Base-by-base conservation (phyloP, 2,329 filamentous ascomycete genomes). In the Hymenoscyphus repandus region DNA sequence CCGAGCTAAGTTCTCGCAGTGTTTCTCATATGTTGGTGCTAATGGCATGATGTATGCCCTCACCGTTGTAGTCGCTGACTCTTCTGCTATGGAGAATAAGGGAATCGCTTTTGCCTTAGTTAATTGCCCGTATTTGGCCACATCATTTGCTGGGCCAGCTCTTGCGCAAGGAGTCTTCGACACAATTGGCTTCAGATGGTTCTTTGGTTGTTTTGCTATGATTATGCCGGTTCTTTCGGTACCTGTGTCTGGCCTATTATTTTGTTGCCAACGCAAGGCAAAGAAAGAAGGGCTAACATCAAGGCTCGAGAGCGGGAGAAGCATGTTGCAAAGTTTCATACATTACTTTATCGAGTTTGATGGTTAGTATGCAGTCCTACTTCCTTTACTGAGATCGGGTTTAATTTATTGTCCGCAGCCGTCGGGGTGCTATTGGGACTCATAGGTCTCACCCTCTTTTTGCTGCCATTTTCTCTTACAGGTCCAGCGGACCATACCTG, bases 401-500 rank as follows among this genome's bases (percentile, higher is more conserved):
- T 12, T 32, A 39, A 12, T 22, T 42, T 15, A 40, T 17, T 39
- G 22, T 55, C 2, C 43, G 6, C 18, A 63, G 70, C 80, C 1
- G 49, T 80, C 15, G 84, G 85, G 13, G 71, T 85, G 20, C 49
- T 86, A n/a, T 69, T 87, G 2, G 73, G 86, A 52, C 74, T 77
- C 7, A 71, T 69, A 1, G 84, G 82, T 1, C 77, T 86, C 58
- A 73, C 78, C 0, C 68, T 87, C 11, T 80, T 90, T 62, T 70
- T 90, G n/a, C 74, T 90, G 6, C 83, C 86, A 0, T 82, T 90
- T 64, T 83, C 74, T n/a, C 72, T 90, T 17, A 71, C 70, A 43
- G 66, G 67, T 2, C 62, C 59, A 47, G 58, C 62, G 46, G 32
- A 37, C 1, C 52, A 64, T 20, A 56, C 56, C 1, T 64, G 58